phyloP scores from a whole-genome alignment of 306 rosid species.

The Inga laurina region DNA sequence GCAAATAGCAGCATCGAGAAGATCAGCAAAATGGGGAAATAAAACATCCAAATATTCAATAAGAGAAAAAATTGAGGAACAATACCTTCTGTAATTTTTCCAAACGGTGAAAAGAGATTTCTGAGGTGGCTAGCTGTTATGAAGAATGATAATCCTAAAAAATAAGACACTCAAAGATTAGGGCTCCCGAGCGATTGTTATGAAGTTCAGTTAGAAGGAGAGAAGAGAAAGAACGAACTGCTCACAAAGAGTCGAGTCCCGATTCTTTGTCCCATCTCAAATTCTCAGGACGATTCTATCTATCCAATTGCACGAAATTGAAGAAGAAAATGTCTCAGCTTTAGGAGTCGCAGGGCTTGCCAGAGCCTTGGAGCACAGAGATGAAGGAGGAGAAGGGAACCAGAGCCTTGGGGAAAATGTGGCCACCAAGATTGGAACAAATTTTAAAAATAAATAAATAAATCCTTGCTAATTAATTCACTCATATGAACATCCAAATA shows the following conservation, averaged over 20 bases:
- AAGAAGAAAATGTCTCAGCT: not conserved
- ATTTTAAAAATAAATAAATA: too few species aligned
- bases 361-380: not conserved
- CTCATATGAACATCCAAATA: too few species aligned
- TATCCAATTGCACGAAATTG: not conserved
- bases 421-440: too few species aligned
- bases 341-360: too few species aligned
- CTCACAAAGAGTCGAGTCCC: slow-evolving; percentile 54
- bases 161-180: slow-evolving; percentile 19
- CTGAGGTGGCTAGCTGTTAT: slow-evolving; percentile 48
- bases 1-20: not conserved
- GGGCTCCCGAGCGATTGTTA: not conserved
- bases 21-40: not conserved
- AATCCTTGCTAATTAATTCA: too few species aligned
- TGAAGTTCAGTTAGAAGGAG: not conserved
- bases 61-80: not conserved
- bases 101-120: slow-evolving; percentile 68
- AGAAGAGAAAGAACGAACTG: slow-evolving; percentile 40
- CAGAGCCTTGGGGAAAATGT: too few species aligned
- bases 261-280: slow-evolving; percentile 52
- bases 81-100: slow-evolving; percentile 56
- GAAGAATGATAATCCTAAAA: slow-evolving; percentile 66
- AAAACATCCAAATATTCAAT: not conserved
- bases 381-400: too few species aligned
- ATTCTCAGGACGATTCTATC: not conserved